Percentiles rank a stretch among this genome's conserved stretches.
Evolutionary conservation across 495 filamentous ascomycete genomes (phyloP).

Genomic region (Penicillium canescens): DNA sequence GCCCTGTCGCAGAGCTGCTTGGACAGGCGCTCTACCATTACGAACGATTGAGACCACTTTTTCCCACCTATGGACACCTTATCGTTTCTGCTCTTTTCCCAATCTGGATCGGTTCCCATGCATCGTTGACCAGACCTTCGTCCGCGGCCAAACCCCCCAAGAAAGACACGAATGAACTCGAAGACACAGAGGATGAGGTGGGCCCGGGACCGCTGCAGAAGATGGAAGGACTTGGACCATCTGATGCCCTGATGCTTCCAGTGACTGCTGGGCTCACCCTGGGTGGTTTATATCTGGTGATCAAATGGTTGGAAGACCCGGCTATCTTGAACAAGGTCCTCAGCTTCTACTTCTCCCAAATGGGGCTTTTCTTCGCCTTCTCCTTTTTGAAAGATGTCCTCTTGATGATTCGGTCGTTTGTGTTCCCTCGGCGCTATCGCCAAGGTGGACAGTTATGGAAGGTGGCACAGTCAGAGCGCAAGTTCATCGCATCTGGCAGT

Average conservation of each 20-base stretch:
- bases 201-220: constrained; percentile 44
- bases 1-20: constrained; percentile 47
- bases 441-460: constrained; percentile 37
- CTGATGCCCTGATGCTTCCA: constrained; percentile 86
- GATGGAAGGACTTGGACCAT: constrained; percentile 75
- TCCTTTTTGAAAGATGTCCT: constrained; percentile 68
- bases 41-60: constrained; percentile 47
- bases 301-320: constrained; percentile 85
- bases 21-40: constrained; percentile 53
- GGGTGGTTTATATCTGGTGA: constrained; percentile 79
- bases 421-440: constrained; percentile 65
- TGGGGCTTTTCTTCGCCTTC: constrained; percentile 73
- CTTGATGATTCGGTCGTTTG: constrained; percentile 61
- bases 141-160: constrained; percentile 69
- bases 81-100: constrained; percentile 68
- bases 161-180: constrained; percentile 40
- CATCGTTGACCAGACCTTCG: constrained; percentile 71
- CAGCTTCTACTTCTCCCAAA: constrained; percentile 78
- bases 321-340: constrained; percentile 80
- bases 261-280: constrained; percentile 75
- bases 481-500: constrained; percentile 20
- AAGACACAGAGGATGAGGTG: constrained; percentile 57
- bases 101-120: constrained; percentile 71
- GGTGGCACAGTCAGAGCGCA: constrained; percentile 31
- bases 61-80: constrained; percentile 70